Base-by-base conservation (phyloP, 345 rosid genomes). In the Populus ilicifolia region DNA sequence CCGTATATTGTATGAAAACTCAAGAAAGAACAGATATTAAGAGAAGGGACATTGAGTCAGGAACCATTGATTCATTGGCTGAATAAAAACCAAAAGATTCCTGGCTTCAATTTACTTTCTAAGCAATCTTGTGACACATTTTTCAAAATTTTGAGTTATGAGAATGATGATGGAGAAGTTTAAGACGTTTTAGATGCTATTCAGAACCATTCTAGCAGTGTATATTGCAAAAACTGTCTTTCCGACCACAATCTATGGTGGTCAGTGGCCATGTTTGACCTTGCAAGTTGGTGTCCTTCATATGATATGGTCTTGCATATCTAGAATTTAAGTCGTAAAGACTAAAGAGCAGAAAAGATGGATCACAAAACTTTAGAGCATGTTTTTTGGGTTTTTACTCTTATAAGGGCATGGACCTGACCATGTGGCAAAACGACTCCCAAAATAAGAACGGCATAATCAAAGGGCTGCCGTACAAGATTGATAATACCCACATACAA, bases 401-500 rank as follows among this genome's bases (percentile, higher is more conserved):
- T 41, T 41, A 21, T 4, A 9, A 56, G 4, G 25, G 63, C 6
- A 56, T 56, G 66, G 18, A 29, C 30, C 21, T 33, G 43, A 27
- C 30, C 13, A 9, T 13, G 69, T 23, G 30, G 63, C 6, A 66
- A 35, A 27, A 25, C 67, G 17, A 12, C 30, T 41, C n/a, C 73
- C 39, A 38, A 2, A 5, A 39, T 25, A 20, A 2, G 6, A 38
- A 67, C 39, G 25, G 66, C 25, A 41, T 2, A 73, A 71, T 62
- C 52, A 23, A 61, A 69, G 52, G 14, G 56, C 21, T 35, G 68
- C 52, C 33, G 75, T 14, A 41, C 6, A 67, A 21, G 39, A 83
- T 62, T 33, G 36, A 33, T 2, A 54, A 70, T 46, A 72, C 8
- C 33, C 38, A 83, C 96, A 87, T 83, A 89, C 97, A 81, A 83